Conservation (phyloP, 1,284 basidiomycete species). For the Sporisorium iseilematis-ciliati region DNA sequence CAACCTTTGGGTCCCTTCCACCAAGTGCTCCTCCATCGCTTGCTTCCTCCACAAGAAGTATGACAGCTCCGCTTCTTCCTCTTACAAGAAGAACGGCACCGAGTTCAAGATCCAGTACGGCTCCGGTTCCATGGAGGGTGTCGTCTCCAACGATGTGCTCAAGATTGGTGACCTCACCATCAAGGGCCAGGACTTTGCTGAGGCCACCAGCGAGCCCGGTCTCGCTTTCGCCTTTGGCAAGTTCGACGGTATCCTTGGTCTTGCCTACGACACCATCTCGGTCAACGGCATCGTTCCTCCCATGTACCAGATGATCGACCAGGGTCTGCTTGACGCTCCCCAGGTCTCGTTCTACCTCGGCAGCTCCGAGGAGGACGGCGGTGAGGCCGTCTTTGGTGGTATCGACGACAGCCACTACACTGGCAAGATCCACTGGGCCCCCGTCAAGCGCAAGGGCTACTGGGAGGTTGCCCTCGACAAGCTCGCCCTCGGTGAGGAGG, state of each 20-base stretch:
- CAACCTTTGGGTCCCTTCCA: conserved; percentile 93
- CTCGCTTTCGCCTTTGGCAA: conserved; percentile 92
- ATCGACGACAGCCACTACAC: conserved; percentile 83
- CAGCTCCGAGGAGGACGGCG: conserved; percentile 85
- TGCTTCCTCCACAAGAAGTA: conserved; percentile 98
- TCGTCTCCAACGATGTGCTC: conserved; percentile 87
- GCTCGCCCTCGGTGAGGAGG: conserved; percentile 75
- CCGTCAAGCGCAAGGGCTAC: conserved; percentile 94
- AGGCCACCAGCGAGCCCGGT: conserved; percentile 95
- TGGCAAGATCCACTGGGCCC: conserved; percentile 88
- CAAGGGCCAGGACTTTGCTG: conserved; percentile 88
- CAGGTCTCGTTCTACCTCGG: conserved; percentile 97
- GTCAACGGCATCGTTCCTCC: conserved; percentile 95
- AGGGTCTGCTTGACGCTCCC: conserved; percentile 83
- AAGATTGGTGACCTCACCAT: conserved; percentile 87
- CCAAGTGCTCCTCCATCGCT: conserved; percentile 90
- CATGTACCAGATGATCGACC: conserved; percentile 92
- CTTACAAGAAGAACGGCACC: conserved; percentile 92
- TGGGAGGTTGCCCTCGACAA: conserved; percentile 76
- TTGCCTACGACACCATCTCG: conserved; percentile 94
- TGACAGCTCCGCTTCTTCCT: conserved; percentile 82
- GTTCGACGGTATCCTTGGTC: conserved; percentile 94
- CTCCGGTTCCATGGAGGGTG: conserved; percentile 96
- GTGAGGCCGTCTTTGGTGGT: conserved; percentile 93
- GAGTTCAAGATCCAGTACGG: conserved; percentile 95